These are phyloP conservation scores for Pugionium cornutum DNA, from an alignment of 345 rosid genomes.

Conservation along the genomic window DNA sequence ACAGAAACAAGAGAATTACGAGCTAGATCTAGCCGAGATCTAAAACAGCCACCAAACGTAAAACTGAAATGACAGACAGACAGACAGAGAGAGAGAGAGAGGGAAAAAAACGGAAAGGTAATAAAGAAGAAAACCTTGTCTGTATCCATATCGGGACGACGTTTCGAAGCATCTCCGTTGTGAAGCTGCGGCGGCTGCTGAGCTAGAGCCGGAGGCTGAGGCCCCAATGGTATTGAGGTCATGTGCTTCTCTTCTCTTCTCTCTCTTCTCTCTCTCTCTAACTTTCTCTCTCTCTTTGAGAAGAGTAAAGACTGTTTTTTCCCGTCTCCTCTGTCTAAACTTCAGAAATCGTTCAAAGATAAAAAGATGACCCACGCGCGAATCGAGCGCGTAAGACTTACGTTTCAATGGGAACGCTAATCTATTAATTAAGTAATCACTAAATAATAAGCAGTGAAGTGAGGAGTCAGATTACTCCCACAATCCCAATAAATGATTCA, in stretches of 20 bases:
- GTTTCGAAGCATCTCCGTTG: constrained; percentile 45
- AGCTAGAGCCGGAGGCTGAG: constrained; percentile 44
- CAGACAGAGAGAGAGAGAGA: background rate
- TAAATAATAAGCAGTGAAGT: too few species aligned
- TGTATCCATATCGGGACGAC: constrained; percentile 48
- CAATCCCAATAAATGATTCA: too few species aligned
- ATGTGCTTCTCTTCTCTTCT: constrained; percentile 50
- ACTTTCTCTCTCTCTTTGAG: constrained; percentile 24
- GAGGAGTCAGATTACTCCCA: too few species aligned
- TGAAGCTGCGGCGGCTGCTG: constrained; percentile 36
- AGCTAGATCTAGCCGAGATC: constrained; percentile 43
- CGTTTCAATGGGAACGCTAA: too few species aligned
- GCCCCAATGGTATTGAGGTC: constrained; percentile 54
- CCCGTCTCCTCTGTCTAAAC: too few species aligned
- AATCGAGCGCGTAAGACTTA: too few species aligned
- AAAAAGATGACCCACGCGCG: too few species aligned
- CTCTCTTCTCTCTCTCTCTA: constrained; percentile 30
- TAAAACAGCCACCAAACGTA: constrained; percentile 21
- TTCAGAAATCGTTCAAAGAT: too few species aligned
- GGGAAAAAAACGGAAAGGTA: background rate
- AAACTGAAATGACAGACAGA: constrained; percentile 5
- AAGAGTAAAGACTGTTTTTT: constrained; percentile 24
- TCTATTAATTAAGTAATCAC: too few species aligned
- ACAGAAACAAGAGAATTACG: background rate
- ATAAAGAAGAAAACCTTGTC: constrained; percentile 46